Evolutionary conservation across 2,329 filamentous ascomycete genomes (phyloP).

Genomic region (Fusarium dlaminii): DNA sequence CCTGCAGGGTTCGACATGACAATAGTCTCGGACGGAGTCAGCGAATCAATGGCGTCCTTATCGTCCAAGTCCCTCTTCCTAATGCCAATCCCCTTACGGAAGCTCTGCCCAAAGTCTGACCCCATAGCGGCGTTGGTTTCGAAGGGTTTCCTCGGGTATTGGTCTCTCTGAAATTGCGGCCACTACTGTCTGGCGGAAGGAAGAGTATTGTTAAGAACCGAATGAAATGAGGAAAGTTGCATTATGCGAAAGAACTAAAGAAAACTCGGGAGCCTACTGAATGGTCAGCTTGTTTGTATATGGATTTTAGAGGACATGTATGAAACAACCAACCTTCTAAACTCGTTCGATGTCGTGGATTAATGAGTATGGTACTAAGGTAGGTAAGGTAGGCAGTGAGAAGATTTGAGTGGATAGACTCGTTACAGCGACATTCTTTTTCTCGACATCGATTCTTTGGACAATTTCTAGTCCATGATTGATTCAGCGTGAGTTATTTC

Average conservation of each 20-base stretch:
- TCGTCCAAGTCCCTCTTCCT: slow-evolving; percentile 37
- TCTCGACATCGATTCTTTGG: slow-evolving; percentile 15
- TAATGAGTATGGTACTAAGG: slow-evolving; percentile 6
- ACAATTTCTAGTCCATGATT: slow-evolving; percentile 28
- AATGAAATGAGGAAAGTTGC: slow-evolving; percentile 39
- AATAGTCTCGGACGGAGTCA: slow-evolving; percentile 38
- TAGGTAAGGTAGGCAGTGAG: slow-evolving; percentile 13
- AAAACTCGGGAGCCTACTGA: slow-evolving; percentile 1
- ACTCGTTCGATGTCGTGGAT: slow-evolving; percentile 12
- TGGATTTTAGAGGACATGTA: not conserved
- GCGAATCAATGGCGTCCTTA: slow-evolving; percentile 38
- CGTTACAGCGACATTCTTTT: slow-evolving; percentile 10
- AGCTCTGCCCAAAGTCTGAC: slow-evolving; percentile 35
- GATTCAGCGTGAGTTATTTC: slow-evolving; percentile 2
- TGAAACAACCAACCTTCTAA: slow-evolving; percentile 11
- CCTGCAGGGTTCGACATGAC: slow-evolving; percentile 40
- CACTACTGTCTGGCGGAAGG: slow-evolving; percentile 26
- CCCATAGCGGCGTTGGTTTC: slow-evolving; percentile 40
- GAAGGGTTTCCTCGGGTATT: slow-evolving; percentile 19
- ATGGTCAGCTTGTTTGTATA: slow-evolving; percentile 23
- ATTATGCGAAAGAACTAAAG: slow-evolving; percentile 34
- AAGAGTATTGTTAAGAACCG: slow-evolving; percentile 37
- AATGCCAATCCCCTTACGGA: slow-evolving; percentile 33
- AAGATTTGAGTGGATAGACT: slow-evolving; percentile 18
- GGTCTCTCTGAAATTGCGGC: slow-evolving; percentile 26